Percentiles rank a stretch among this genome's conserved stretches.
phyloP scores from a whole-genome alignment of 2,329 filamentous ascomycete genomes.

The Epichloe coenophiala region DNA sequence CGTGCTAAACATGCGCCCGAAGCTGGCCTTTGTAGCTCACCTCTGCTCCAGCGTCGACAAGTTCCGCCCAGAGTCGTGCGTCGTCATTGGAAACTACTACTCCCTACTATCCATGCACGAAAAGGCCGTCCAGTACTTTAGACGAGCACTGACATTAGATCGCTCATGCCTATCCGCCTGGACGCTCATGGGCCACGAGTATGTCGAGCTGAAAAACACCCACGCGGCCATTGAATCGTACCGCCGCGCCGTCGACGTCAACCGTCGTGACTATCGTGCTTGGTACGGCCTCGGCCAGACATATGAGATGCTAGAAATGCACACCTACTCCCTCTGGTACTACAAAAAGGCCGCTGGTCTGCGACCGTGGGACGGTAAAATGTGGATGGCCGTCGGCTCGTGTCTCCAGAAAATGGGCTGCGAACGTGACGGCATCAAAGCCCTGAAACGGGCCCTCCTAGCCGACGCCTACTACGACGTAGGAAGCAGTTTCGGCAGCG shows the following conservation, averaged over 20 bases:
- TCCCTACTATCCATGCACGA: slow-evolving; percentile 88
- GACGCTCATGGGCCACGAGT: slow-evolving; percentile 98
- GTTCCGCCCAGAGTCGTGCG: slow-evolving; percentile 92
- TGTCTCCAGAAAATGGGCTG: too few relatives aligned
- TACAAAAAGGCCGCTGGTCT: slow-evolving; percentile 94
- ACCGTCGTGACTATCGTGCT: slow-evolving; percentile 88
- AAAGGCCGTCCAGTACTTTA: slow-evolving; percentile 96
- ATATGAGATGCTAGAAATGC: slow-evolving; percentile 96
- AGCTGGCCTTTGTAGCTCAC: slow-evolving; percentile 84
- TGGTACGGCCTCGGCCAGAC: slow-evolving; percentile 97
- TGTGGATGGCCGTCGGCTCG: too few relatives aligned
- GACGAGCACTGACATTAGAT: slow-evolving; percentile 79
- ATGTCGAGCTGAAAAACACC: slow-evolving; percentile 96
- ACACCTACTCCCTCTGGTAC: slow-evolving; percentile 93
- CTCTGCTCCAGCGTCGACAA: slow-evolving; percentile 85
- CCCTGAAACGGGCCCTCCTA: too few relatives aligned
- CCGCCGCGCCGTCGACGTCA: slow-evolving; percentile 85
- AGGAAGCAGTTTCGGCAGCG: too few relatives aligned
- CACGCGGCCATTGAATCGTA: slow-evolving; percentile 97
- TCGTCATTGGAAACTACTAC: slow-evolving; percentile 96
- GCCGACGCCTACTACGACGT: too few relatives aligned
- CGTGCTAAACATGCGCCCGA: slow-evolving; percentile 75
- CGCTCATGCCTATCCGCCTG: slow-evolving; percentile 85
- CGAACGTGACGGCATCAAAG: too few relatives aligned
- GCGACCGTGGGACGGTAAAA: too few relatives aligned